Base-by-base conservation (phyloP, 108 stramenopile genomes). In the Fragilariopsis cylindrus region DNA sequence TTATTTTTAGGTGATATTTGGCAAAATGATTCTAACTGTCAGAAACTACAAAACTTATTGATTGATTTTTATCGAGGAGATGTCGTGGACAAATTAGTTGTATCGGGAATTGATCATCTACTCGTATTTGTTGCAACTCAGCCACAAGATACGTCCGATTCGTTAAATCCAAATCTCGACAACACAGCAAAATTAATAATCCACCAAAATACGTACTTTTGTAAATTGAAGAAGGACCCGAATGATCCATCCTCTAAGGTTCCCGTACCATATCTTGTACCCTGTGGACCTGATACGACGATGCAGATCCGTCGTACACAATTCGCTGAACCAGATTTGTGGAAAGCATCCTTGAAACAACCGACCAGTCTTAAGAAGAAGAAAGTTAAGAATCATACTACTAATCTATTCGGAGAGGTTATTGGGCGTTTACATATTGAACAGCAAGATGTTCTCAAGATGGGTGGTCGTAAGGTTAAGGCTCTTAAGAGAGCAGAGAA, bases 11-110 rank as follows among this genome's bases (percentile, higher is more conserved):
- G 99, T 21, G 98, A 98, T 74, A 56, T 84, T 64, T 99, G 97
- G 97, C 85, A 93, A 21, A 84, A 86, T 48, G 81, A 85, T 69
- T 68, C 74, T 12, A 87, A 82, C 60, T 75, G 86, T 55, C 81
- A 79, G 68, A 83, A 87, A 7, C 73, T 99, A 43, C 96, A 96
- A 66, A 99, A 98, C 69, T 69, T 99, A 4, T 79, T 98, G 8
- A 82, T 92, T 55, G 99, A 99, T 70, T 93, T 99, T 70, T 98
- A 99, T 82, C 87, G 98, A 21, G 99, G 97, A 3, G 90, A 96
- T 75, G 90, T 96, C 63, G 93, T 97, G 44, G 84, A 97, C 48
- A 92, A 94, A 54, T 60, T 99, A 40, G 81, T 91, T 21, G 78
- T 97, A 69, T 84, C 82, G 55, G 97, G 98, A 4, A 50, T 99